phyloP scores from a whole-genome alignment of 2,329 filamentous ascomycete species.

The Ascochyta lentis region DNA sequence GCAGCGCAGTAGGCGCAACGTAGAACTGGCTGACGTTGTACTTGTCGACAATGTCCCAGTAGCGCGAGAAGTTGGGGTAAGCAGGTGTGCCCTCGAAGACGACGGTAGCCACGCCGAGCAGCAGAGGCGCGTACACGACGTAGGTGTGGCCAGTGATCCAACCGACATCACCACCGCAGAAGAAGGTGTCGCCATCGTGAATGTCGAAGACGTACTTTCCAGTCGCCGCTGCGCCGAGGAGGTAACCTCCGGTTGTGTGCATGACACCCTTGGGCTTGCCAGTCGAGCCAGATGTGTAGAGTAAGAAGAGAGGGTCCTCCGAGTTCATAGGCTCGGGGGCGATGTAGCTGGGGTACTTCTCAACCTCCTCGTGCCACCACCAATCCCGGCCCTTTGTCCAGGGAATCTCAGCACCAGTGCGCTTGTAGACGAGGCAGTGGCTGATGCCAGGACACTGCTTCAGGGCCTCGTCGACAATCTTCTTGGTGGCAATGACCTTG shows the following conservation, averaged over 20 bases:
- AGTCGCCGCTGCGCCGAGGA: conserved; percentile 90
- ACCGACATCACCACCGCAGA: conserved; percentile 97
- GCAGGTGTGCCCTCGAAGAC: conserved; percentile 98
- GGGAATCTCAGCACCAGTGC: conserved; percentile 90
- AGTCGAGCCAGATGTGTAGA: conserved; percentile 97
- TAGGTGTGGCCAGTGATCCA: conserved; percentile 99
- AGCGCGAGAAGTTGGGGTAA: conserved; percentile 96
- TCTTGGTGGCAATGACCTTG: conserved; percentile 97
- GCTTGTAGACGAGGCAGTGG: conserved; percentile 89
- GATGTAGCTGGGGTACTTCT: conserved; percentile 95
- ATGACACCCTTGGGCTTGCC: conserved; percentile 99
- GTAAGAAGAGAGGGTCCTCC: conserved; percentile 94
- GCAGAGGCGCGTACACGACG: conserved; percentile 92
- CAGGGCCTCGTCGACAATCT: conserved; percentile 96
- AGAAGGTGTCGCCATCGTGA: conserved; percentile 90
- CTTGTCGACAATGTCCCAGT: conserved; percentile 98
- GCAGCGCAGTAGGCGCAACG: conserved; percentile 91
- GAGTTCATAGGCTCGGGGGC: conserved; percentile 87
- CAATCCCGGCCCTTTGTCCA: conserved; percentile 87
- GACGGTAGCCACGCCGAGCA: conserved; percentile 91
- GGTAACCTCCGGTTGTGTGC: conserved; percentile 95
- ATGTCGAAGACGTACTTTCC: conserved; percentile 99
- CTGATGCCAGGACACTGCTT: conserved; percentile 92
- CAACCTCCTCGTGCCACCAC: conserved; percentile 99
- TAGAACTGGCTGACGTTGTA: conserved; percentile 98